These are phyloP conservation scores for Didymella arachidicola DNA, from an alignment of 2,329 filamentous ascomycete genomes.

Conservation along the genomic window DNA sequence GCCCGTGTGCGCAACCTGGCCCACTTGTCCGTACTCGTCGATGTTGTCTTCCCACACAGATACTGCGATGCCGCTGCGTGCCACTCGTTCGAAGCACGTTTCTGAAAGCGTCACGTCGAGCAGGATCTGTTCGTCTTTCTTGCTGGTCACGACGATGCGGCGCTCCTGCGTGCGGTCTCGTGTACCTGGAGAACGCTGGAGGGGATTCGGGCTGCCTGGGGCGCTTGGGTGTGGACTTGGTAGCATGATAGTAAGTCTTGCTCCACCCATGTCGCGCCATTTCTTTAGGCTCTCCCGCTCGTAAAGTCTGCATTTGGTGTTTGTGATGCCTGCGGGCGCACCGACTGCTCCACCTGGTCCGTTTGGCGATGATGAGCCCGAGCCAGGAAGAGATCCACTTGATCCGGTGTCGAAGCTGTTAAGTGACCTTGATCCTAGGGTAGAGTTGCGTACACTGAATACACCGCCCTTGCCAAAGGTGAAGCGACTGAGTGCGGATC, in stretches of 20 bases:
- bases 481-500: conserved; percentile 74
- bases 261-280: conserved; percentile 92
- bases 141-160: conserved; percentile 78
- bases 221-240: conserved; percentile 66
- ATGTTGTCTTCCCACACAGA: conserved; percentile 78
- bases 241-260: conserved; percentile 79
- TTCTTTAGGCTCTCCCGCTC: conserved; percentile 75
- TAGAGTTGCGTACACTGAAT: conserved; percentile 85
- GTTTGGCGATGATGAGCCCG: conserved; percentile 46
- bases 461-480: conserved; percentile 71
- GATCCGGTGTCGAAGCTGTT: conserved; percentile 58
- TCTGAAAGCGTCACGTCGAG: conserved; percentile 87
- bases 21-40: conserved; percentile 62
- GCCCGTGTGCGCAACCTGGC: conserved; percentile 65
- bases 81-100: conserved; percentile 83
- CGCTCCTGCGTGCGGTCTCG: conserved; percentile 70
- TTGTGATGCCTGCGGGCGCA: conserved; percentile 72
- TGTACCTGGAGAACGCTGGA: conserved; percentile 47
- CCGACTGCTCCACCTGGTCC: conserved; percentile 34
- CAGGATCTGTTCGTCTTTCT: conserved; percentile 71
- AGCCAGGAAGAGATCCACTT: conserved; percentile 53
- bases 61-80: conserved; percentile 84
- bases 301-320: conserved; percentile 87
- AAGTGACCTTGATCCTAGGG: conserved; percentile 67
- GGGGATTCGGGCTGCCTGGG: conserved; percentile 37